Conservation (phyloP, 192 early-diverging fungal genomes). For the Rhizophagus sp. region DNA sequence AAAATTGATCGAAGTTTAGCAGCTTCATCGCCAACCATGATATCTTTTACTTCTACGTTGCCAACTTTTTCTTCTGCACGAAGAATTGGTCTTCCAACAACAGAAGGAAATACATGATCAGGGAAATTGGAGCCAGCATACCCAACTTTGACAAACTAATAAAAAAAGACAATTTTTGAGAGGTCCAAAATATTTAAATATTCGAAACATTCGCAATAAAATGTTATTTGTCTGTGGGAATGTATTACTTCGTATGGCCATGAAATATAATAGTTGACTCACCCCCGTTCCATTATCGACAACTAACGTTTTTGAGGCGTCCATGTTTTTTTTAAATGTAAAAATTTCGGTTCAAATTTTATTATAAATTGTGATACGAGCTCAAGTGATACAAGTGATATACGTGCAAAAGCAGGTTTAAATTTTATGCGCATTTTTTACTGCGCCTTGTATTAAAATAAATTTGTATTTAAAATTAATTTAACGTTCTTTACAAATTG, state of each 20-base stretch:
- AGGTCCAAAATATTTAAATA: neutral
- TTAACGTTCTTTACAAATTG: neutral
- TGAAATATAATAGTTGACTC: conserved; percentile 27
- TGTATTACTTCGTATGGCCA: no score
- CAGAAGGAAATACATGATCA: conserved; percentile 90
- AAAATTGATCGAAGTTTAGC: conserved; percentile 82
- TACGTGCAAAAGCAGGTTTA: no score
- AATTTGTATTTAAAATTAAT: neutral
- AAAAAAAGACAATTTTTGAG: neutral
- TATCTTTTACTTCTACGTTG: conserved; percentile 84
- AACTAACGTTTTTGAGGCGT: conserved; percentile 72
- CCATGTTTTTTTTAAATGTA: conserved; percentile 36
- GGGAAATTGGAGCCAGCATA: conserved; percentile 97
- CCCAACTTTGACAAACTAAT: conserved; percentile 96
- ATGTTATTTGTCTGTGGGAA: no score
- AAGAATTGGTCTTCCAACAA: conserved; percentile 97
- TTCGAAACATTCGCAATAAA: neutral
- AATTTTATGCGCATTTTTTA: neutral
- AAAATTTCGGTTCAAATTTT: no score
- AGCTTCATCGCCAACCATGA: conserved; percentile 98
- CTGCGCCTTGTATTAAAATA: neutral
- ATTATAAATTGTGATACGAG: no score
- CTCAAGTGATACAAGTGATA: no score
- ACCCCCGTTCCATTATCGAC: conserved; percentile 85
- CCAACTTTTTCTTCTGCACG: conserved; percentile 90